These are phyloP conservation scores for Pseudogymnoascus sp. DNA, from an alignment of 2,329 filamentous ascomycete genomes.

Conservation along the genomic window DNA sequence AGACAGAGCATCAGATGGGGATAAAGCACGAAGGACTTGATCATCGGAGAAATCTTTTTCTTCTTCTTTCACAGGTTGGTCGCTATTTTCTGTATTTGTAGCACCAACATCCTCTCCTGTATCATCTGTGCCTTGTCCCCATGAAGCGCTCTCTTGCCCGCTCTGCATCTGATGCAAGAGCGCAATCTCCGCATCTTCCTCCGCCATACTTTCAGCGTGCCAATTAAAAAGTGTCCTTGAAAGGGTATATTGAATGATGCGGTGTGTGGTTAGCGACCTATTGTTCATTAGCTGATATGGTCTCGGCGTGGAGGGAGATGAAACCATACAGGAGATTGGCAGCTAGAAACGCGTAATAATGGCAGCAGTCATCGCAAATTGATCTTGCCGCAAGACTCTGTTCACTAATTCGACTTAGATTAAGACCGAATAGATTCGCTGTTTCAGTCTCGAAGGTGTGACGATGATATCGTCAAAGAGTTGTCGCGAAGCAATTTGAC, in stretches of 20 bases:
- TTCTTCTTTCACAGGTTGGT: conserved; percentile 29
- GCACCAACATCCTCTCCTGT: conserved; percentile 25
- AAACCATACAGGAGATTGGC: not conserved
- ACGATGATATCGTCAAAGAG: not conserved
- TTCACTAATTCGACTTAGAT: not conserved
- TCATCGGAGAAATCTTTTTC: conserved; percentile 28
- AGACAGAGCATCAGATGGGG: conserved; percentile 27
- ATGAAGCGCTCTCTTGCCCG: conserved; percentile 27
- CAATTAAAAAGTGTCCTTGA: not conserved
- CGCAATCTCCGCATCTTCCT: conserved; percentile 31
- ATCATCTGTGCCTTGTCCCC: conserved; percentile 23
- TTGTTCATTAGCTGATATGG: conserved; percentile 3
- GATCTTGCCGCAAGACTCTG: not conserved
- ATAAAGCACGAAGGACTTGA: conserved; percentile 30
- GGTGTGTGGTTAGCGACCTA: not conserved
- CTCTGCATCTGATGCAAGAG: conserved; percentile 31
- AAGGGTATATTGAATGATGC: not conserved
- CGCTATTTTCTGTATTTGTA: conserved; percentile 30
- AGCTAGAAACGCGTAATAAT: conserved; percentile 3
- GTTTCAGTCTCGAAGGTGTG: not conserved
- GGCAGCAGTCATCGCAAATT: conserved; percentile 5
- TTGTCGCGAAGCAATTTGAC: not conserved
- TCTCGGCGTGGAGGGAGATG: not conserved
- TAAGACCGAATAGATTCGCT: not conserved
- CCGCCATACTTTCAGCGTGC: conserved; percentile 24